Base-by-base conservation (phyloP, 164 flowering plant species). In the Umbellularia californica region DNA sequence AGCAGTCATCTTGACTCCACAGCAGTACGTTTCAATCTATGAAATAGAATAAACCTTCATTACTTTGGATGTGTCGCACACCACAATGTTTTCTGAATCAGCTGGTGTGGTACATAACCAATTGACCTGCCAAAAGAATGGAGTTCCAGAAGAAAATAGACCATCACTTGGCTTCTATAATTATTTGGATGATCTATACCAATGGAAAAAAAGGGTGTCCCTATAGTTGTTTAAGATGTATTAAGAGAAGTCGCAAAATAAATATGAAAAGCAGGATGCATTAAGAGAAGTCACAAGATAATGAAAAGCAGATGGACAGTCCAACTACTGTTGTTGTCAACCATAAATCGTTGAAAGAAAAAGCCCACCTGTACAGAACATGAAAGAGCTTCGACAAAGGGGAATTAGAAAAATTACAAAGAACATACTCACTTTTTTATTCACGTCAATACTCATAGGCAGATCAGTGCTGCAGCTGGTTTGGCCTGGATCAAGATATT, bases 21-120 rank as follows among this genome's bases (percentile, higher is more conserved):
- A 3, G 69, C 20, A 41, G 35, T 5, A 28, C 47, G 5, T 72
- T 20, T 50, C 27, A 62, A n/a, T 62, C 84, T 84, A 89, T 22
- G 82, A 78, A 74, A 92, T 73, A 12, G 86, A 81, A 62, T 89
- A 96, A 62, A 94, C 92, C 83, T 96, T 94, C 3, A 91, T 88
- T 17, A 91, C 87, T 80, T 90, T 92, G 69, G 91, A 86, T 50
- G 98, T 94, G 81, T 92, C 98, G 71, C 98, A 94, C 13, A 94
- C 92, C n/a, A 94, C 86, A 58, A 92, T 90, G 76, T 96, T 91
- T 79, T 96, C 97, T 20, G 95, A 83, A 79, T 89, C 97, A 64
- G 83, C 41, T 15, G 95, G 90, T 66, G 92, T 88, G 12, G 97
- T 89, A 77, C 98, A 94, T 12, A 94, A 87, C 97, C 98, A 92